Conservation (phyloP, 495 filamentous ascomycete genomes). For the Daldinia grandis region DNA sequence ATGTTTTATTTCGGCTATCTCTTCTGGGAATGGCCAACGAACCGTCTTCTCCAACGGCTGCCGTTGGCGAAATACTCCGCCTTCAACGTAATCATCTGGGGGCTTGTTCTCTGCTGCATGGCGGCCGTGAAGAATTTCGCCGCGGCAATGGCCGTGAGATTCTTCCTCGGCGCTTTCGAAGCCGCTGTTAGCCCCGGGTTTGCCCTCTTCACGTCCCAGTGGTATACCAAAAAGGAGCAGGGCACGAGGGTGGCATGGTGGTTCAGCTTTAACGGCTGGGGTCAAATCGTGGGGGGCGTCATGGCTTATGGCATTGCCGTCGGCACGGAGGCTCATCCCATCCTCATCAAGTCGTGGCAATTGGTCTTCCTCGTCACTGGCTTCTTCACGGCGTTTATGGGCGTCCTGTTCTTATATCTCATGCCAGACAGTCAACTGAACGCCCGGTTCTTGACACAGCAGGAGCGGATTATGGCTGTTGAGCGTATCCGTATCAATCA, state of each 20-base stretch:
- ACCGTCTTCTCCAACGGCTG: slow-evolving; percentile 65
- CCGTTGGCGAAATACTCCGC: slow-evolving; percentile 69
- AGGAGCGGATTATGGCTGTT: slow-evolving; percentile 67
- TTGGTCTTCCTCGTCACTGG: slow-evolving; percentile 74
- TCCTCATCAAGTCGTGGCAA: slow-evolving; percentile 69
- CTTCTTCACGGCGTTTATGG: slow-evolving; percentile 65
- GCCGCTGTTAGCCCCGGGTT: slow-evolving; percentile 71
- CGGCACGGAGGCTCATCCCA: slow-evolving; percentile 61
- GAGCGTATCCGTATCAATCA: slow-evolving; percentile 70
- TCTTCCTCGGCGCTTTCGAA: slow-evolving; percentile 69
- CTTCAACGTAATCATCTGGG: slow-evolving; percentile 67
- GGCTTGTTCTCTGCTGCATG: slow-evolving; percentile 61
- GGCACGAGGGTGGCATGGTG: slow-evolving; percentile 65
- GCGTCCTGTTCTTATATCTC: slow-evolving; percentile 66
- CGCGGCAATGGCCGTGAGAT: slow-evolving; percentile 64
- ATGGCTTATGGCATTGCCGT: slow-evolving; percentile 72
- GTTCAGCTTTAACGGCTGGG: slow-evolving; percentile 71
- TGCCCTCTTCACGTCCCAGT: slow-evolving; percentile 69
- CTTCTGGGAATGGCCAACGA: slow-evolving; percentile 71
- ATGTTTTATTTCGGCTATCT: slow-evolving; percentile 73
- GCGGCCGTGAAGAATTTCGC: slow-evolving; percentile 54
- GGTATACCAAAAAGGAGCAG: slow-evolving; percentile 70
- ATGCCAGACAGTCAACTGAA: slow-evolving; percentile 77
- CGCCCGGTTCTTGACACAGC: slow-evolving; percentile 69
- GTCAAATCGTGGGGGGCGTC: slow-evolving; percentile 68